phyloP scores from a whole-genome alignment of 2,329 filamentous ascomycete genomes.

The Talaromyces sp. region DNA sequence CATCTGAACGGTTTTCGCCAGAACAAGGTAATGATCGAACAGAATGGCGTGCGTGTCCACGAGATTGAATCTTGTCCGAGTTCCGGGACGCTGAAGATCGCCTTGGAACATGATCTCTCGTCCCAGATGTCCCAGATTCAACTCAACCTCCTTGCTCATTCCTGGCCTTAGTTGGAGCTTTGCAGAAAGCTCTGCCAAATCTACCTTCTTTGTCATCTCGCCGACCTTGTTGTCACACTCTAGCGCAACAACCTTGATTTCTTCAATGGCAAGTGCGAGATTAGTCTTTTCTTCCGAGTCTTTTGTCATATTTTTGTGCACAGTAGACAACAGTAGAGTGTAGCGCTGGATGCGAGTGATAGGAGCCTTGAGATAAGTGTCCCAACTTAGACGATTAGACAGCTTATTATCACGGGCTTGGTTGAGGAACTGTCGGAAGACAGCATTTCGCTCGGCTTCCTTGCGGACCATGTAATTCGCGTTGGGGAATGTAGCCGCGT shows the following conservation, averaged over 20 bases:
- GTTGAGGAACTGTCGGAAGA: constrained; percentile 84
- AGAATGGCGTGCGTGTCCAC: constrained; percentile 90
- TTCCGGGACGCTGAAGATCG: constrained; percentile 82
- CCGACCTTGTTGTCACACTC: constrained; percentile 92
- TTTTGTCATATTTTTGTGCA: constrained; percentile 75
- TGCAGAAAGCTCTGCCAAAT: constrained; percentile 75
- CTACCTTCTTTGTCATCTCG: constrained; percentile 86
- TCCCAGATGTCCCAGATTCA: constrained; percentile 92
- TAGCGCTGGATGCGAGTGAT: constrained; percentile 92
- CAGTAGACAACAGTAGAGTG: constrained; percentile 74
- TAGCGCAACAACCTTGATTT: constrained; percentile 82
- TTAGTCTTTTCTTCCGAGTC: constrained; percentile 90
- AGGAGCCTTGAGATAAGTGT: constrained; percentile 87
- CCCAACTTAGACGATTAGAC: constrained; percentile 84
- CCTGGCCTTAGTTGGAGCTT: constrained; percentile 83
- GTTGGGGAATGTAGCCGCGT: constrained; percentile 80
- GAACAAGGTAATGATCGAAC: constrained; percentile 93
- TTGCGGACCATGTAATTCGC: constrained; percentile 79
- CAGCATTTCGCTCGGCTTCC: constrained; percentile 77
- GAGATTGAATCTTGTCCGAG: constrained; percentile 83
- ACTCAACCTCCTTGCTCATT: constrained; percentile 74
- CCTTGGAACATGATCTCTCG: constrained; percentile 85
- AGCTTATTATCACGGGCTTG: constrained; percentile 72
- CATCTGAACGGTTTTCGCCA: constrained; percentile 72
- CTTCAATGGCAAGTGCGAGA: constrained; percentile 76